A percentile compares a stretch with the other conserved stretches of the same genome.
Conservation (phyloP, 148 eudicot genomes). For the Bassia scoparia region DNA sequence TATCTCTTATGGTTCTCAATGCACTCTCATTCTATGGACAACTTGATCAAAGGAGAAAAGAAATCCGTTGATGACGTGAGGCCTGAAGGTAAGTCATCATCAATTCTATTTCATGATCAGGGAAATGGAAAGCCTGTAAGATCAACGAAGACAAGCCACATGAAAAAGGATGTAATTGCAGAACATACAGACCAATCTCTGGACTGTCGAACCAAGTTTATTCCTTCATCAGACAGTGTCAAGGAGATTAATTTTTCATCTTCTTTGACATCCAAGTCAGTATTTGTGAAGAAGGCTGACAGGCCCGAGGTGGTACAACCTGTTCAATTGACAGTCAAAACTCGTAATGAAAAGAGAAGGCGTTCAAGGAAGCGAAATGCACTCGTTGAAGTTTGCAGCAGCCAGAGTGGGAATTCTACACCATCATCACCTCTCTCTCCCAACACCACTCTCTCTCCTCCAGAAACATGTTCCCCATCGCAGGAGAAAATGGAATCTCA, state of each 20-base stretch:
- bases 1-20: constrained; percentile 32
- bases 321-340: constrained; percentile 52
- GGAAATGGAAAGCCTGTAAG: constrained; percentile 21
- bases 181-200: constrained; percentile 16
- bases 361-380: constrained; percentile 65
- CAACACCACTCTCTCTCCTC: constrained; percentile 38
- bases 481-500: constrained; percentile 25
- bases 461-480: constrained; percentile 33
- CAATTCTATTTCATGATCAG: constrained; percentile 20
- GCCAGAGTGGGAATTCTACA: constrained; percentile 89
- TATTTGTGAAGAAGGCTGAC: constrained; percentile 30
- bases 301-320: constrained; percentile 33
- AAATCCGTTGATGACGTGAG: constrained; percentile 29
- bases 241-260: constrained; percentile 20
- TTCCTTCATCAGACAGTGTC: constrained; percentile 6
- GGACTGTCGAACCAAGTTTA: constrained; percentile 16
- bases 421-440: constrained; percentile 92
- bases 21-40: constrained; percentile 29
- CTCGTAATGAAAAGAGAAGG: constrained; percentile 59
- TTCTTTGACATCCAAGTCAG: constrained; percentile 9
- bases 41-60: constrained; percentile 30
- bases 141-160: constrained; percentile 31
- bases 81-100: constrained; percentile 28
- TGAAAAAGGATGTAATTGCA: constrained; percentile 16
- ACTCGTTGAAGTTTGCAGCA: constrained; percentile 69